Evolutionary conservation across 2,329 filamentous ascomycete species (phyloP).

Genomic region (Paracamarosporium sp.): DNA sequence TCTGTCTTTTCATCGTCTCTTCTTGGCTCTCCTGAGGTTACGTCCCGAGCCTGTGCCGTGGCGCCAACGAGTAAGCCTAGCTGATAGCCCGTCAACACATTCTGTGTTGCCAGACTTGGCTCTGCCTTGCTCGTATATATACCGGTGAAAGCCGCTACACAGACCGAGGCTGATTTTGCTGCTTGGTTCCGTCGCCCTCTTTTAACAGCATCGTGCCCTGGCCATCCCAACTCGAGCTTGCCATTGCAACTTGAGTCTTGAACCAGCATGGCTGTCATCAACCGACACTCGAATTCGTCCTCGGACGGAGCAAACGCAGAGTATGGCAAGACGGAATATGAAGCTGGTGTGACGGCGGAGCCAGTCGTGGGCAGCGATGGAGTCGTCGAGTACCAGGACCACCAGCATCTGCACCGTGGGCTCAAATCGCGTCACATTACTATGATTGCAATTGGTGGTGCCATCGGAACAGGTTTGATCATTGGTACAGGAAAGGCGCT

Average conservation of each 20-base stretch:
- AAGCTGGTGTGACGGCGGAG: slow-evolving; percentile 19
- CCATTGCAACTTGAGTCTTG: background rate
- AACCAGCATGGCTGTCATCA: slow-evolving; percentile 11
- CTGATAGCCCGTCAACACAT: slow-evolving; percentile 11
- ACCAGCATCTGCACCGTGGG: slow-evolving; percentile 57
- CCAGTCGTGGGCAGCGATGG: slow-evolving; percentile 29
- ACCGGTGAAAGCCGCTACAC: slow-evolving; percentile 13
- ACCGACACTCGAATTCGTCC: slow-evolving; percentile 20
- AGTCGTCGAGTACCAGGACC: slow-evolving; percentile 31
- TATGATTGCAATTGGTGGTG: slow-evolving; percentile 76
- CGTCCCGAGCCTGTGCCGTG: slow-evolving; percentile 14
- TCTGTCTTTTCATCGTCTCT: slow-evolving; percentile 8
- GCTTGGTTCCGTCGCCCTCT: slow-evolving; percentile 4
- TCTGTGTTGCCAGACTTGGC: background rate
- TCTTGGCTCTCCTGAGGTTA: slow-evolving; percentile 24
- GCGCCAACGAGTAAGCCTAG: slow-evolving; percentile 19
- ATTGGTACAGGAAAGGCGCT: slow-evolving; percentile 66
- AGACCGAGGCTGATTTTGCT: slow-evolving; percentile 5
- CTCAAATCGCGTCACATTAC: slow-evolving; percentile 63
- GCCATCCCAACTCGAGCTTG: background rate
- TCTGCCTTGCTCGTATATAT: slow-evolving; percentile 3
- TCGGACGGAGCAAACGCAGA: slow-evolving; percentile 36
- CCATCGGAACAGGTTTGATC: slow-evolving; percentile 75
- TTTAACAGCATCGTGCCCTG: slow-evolving; percentile 1
- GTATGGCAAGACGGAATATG: slow-evolving; percentile 29